phyloP scores from a whole-genome alignment of 495 filamentous ascomycete genomes.

The Hypoxylon lenormandii region DNA sequence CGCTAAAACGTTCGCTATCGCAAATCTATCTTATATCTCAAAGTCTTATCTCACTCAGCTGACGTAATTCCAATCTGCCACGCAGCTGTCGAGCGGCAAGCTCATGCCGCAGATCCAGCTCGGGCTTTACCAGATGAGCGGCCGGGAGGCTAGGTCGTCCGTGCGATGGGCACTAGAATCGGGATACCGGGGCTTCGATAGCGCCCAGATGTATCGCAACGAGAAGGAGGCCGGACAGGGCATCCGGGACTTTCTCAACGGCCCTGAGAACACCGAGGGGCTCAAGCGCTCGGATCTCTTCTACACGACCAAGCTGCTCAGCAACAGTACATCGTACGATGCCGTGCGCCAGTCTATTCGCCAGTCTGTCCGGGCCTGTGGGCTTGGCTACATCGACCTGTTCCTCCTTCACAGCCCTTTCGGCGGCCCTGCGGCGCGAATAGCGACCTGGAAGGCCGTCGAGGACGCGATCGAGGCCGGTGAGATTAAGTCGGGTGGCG shows the following conservation, averaged over 20 bases:
- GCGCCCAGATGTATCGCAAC: constrained; percentile 73
- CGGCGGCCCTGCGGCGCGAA: constrained; percentile 68
- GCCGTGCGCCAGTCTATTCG: constrained; percentile 67
- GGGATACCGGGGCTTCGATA: constrained; percentile 66
- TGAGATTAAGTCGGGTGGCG: constrained; percentile 69
- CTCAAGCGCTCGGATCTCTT: constrained; percentile 71
- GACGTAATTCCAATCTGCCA: constrained; percentile 29
- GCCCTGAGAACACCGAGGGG: constrained; percentile 52
- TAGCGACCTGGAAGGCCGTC: constrained; percentile 73
- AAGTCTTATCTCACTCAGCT: constrained; percentile 39
- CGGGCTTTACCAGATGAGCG: constrained; percentile 72
- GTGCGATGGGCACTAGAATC: constrained; percentile 65
- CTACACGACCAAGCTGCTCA: constrained; percentile 75
- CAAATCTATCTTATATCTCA: constrained; percentile 3
- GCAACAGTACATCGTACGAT: constrained; percentile 67
- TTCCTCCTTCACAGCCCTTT: constrained; percentile 76
- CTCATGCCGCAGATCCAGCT: constrained; percentile 74
- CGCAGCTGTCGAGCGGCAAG: constrained; percentile 67
- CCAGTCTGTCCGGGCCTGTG: constrained; percentile 65
- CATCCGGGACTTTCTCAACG: constrained; percentile 64
- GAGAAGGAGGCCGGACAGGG: constrained; percentile 70
- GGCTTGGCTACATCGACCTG: constrained; percentile 76
- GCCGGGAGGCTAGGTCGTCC: constrained; percentile 60
- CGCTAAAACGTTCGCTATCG: neutral
- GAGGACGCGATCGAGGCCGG: constrained; percentile 73